A percentile compares a stretch with the other conserved stretches of the same genome.
Conservation (phyloP, 2,329 filamentous ascomycete species). For the Stachybotrys chlorohalonatus region DNA sequence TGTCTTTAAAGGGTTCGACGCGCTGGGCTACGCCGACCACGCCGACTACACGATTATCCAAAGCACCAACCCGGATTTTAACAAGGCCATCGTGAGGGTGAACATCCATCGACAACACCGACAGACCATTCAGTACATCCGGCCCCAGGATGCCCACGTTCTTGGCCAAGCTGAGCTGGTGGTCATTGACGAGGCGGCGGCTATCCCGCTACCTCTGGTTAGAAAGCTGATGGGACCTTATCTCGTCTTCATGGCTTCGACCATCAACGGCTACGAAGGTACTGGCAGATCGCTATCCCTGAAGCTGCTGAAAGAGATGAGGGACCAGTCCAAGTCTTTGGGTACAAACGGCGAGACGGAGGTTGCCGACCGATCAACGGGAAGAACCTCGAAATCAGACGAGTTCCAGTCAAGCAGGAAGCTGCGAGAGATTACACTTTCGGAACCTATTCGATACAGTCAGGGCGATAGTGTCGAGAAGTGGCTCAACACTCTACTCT, state of each 20-base stretch:
- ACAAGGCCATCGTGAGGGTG: conserved; percentile 95
- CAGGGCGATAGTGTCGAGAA: conserved; percentile 87
- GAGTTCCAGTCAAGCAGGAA: conserved; percentile 63
- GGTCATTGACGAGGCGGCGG: conserved; percentile 95
- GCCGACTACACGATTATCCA: conserved; percentile 97
- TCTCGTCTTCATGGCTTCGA: conserved; percentile 97
- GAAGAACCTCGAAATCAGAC: conserved; percentile 57
- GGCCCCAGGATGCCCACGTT: conserved; percentile 91
- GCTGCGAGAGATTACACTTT: conserved; percentile 82
- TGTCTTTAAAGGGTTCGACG: conserved; percentile 96
- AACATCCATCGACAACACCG: conserved; percentile 92
- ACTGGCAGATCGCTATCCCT: conserved; percentile 90
- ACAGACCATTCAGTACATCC: conserved; percentile 97
- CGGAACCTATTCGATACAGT: conserved; percentile 90
- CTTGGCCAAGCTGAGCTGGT: conserved; percentile 90
- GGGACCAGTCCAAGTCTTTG: conserved; percentile 75
- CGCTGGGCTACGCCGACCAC: conserved; percentile 87
- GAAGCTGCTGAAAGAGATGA: conserved; percentile 93
- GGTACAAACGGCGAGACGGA: conserved; percentile 51
- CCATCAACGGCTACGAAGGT: conserved; percentile 97
- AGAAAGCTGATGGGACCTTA: conserved; percentile 94
- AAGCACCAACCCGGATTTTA: conserved; percentile 96
- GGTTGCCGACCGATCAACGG: conserved; percentile 70
- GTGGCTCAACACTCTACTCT: conserved; percentile 92
- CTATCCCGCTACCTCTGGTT: conserved; percentile 87